phyloP scores from a whole-genome alignment of 768 basidiomycete species.

The Hygrophorus pudorinus region DNA sequence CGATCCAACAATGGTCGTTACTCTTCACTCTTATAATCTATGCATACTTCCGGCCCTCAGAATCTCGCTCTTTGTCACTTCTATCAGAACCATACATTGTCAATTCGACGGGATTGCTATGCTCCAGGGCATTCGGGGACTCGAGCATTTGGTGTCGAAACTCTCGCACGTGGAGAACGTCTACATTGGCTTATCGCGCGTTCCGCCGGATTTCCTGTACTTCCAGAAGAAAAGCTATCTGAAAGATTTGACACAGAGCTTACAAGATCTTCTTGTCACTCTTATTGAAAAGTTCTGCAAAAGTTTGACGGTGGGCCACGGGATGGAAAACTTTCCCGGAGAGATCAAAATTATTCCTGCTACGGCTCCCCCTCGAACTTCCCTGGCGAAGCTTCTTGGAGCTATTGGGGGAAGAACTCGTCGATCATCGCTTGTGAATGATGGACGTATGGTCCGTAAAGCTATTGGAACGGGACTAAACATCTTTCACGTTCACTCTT shows the following conservation, averaged over 20 bases:
- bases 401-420: neutral
- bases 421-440: neutral
- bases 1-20: neutral
- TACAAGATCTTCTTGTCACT: neutral
- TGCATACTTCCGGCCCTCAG: constrained; percentile 7
- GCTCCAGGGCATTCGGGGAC: neutral
- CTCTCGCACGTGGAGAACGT: neutral
- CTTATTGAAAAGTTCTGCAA: neutral
- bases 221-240: neutral
- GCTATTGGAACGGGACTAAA: no score
- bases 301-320: neutral
- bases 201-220: neutral
- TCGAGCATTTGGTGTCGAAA: neutral
- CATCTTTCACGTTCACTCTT: constrained; percentile 7
- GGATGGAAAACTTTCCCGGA: neutral
- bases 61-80: constrained; percentile 8
- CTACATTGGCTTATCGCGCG: neutral
- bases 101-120: neutral
- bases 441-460: neutral
- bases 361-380: neutral
- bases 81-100: constrained; percentile 6
- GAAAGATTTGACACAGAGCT: neutral
- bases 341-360: neutral
- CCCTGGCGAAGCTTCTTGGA: neutral
- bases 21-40: constrained; percentile 4